These are phyloP conservation scores for Lentinula boryana DNA, from an alignment of 768 basidiomycete genomes.

Conservation along the genomic window DNA sequence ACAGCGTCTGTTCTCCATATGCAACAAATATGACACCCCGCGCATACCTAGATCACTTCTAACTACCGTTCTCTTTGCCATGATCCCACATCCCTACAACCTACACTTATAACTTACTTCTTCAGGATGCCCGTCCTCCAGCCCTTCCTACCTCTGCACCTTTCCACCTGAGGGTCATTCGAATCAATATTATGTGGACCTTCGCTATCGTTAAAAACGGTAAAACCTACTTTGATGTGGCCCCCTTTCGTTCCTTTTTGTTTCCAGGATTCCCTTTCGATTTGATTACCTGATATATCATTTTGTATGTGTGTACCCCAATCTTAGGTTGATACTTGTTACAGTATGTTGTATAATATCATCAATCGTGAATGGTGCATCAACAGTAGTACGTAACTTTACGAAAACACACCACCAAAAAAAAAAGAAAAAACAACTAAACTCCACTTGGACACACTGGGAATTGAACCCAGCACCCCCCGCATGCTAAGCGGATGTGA, in stretches of 20 bases:
- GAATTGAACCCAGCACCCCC: slow-evolving; percentile 9
- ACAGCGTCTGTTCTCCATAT: neutral
- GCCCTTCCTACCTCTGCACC: neutral
- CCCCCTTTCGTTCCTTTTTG: neutral
- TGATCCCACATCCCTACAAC: neutral
- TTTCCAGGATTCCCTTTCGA: neutral
- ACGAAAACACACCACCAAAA: neutral
- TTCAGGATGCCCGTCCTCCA: neutral
- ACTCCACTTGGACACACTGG: slow-evolving; percentile 1
- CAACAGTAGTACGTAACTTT: neutral
- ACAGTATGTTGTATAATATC: neutral
- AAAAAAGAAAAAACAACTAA: neutral
- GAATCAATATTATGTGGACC: too few relatives aligned
- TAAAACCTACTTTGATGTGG: neutral
- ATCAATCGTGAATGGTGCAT: neutral
- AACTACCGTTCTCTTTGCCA: neutral
- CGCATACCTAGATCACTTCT: neutral
- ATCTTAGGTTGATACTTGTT: neutral
- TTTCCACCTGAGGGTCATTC: too few relatives aligned
- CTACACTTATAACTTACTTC: neutral
- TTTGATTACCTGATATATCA: neutral
- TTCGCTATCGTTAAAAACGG: neutral
- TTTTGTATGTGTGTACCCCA: neutral
- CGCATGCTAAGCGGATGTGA: slow-evolving; percentile 25
- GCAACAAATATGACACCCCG: neutral